Conservation (phyloP, 805 yeast species). For the Nakazawaea holstii region DNA sequence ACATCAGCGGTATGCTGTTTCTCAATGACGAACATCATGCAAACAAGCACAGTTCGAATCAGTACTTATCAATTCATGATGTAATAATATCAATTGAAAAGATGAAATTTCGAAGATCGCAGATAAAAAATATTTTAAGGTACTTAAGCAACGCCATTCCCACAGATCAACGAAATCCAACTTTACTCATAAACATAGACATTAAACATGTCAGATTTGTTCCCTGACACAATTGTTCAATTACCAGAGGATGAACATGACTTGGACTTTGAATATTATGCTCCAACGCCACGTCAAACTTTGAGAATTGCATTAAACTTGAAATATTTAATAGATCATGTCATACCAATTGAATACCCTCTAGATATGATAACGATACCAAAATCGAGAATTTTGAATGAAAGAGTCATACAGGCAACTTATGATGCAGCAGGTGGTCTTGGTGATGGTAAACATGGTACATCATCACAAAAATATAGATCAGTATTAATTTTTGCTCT, state of each 20-base stretch:
- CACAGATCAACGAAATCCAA: no score
- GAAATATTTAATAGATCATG: conserved; percentile 64
- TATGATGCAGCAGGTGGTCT: conserved; percentile 77
- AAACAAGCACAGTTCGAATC: no score
- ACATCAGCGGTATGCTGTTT: no score
- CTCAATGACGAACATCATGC: no score
- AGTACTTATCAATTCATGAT: no score
- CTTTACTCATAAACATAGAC: no score
- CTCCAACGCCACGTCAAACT: conserved; percentile 63
- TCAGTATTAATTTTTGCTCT: conserved; percentile 66
- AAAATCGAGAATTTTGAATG: conserved; percentile 55
- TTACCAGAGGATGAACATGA: conserved; percentile 8
- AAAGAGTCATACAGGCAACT: conserved; percentile 53
- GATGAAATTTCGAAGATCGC: no score
- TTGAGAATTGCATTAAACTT: conserved; percentile 67
- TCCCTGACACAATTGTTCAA: neutral
- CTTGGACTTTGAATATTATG: conserved; percentile 18
- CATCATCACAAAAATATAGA: conserved; percentile 57
- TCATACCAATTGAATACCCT: conserved; percentile 62
- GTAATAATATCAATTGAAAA: no score
- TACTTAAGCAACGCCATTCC: no score
- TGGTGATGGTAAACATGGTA: conserved; percentile 50
- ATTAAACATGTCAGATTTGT: neutral
- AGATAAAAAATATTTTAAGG: no score
- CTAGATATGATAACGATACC: conserved; percentile 43